Evolutionary conservation across 352 stramenopile genomes (phyloP), one percentile per base, ranked within the genome.

Genomic region (Pythium aquatile): DNA sequence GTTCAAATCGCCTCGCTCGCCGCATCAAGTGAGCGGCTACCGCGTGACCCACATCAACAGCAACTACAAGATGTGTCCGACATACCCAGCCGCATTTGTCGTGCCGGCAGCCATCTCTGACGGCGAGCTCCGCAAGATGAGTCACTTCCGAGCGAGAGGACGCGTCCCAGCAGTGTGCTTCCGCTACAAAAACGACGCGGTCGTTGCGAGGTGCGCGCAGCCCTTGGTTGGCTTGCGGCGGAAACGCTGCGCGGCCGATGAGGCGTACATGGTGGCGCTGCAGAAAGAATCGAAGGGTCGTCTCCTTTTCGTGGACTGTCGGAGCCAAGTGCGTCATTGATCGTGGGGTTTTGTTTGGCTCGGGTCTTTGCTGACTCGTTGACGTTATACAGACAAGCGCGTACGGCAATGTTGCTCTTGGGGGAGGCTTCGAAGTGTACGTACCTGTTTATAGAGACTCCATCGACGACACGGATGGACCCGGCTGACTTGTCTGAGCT

Each of bases 201-300:
- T 94, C n/a, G 89, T 99, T 30, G 98, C 90, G 40, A 78, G 97
- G 30, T 97, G 86, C 55, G 80, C 95, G 14, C 97, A 99, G 66
- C 97, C 97, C 4, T 87, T 98, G 61, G 91, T 99, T 2, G 97
- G 97, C 7, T 69, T 99, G 7, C 81, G 96, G 48, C 88, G 96
- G 13, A 97, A 98, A 75, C 84, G 90, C 2, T 98, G 86, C 70
- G 74, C 78, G 0, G 83, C 88, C 1, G 97, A 99, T 73, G 96
- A 99, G 75, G 77, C 78, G 0, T 93, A 79, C 46, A 85, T 95
- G 63, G 55, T 63, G 11, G 76, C 81, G 3, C 60, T 95, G 52
- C 72, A 75, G 33, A 66, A 72, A 29, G 81, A 94, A 61, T 79
- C 79, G 59, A 75, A 73, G 47, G 75, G 84, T 9, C 83, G 86